Evolutionary conservation across 495 filamentous ascomycete species (phyloP).

Genomic region (Mycothermus thermophilus): DNA sequence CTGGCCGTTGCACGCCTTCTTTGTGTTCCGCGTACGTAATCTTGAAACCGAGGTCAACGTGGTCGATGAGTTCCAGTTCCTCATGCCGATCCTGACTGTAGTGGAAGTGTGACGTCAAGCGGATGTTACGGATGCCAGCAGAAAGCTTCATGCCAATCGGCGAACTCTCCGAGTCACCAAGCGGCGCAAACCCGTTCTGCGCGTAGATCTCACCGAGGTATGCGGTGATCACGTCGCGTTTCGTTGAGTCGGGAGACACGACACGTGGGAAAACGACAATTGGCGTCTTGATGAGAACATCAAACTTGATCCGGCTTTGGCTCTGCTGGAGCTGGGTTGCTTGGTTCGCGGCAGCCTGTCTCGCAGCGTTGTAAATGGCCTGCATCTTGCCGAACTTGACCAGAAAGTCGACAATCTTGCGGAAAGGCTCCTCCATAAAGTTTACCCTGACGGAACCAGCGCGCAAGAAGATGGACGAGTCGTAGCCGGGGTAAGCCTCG

Average conservation of each 20-base stretch:
- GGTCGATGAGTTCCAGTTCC: slow-evolving; percentile 89
- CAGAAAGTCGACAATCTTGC: slow-evolving; percentile 93
- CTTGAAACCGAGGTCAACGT: slow-evolving; percentile 84
- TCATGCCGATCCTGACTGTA: slow-evolving; percentile 59
- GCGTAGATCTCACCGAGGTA: slow-evolving; percentile 95
- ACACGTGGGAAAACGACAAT: slow-evolving; percentile 84
- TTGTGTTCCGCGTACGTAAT: slow-evolving; percentile 83
- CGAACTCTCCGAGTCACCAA: slow-evolving; percentile 56
- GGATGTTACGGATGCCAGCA: slow-evolving; percentile 82
- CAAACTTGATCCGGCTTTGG: slow-evolving; percentile 80
- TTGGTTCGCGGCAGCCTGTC: slow-evolving; percentile 88
- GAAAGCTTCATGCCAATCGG: slow-evolving; percentile 77
- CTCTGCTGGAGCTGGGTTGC: slow-evolving; percentile 85
- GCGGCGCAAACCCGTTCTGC: slow-evolving; percentile 74
- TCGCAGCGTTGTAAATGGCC: slow-evolving; percentile 92
- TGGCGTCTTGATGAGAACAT: slow-evolving; percentile 82
- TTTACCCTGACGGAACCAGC: slow-evolving; percentile 93
- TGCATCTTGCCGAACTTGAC: slow-evolving; percentile 99
- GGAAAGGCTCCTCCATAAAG: slow-evolving; percentile 90
- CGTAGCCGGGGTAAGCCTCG: slow-evolving; percentile 79
- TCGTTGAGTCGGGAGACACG: slow-evolving; percentile 41
- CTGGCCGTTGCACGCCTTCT: slow-evolving; percentile 61
- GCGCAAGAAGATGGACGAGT: slow-evolving; percentile 74
- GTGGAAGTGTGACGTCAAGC: slow-evolving; percentile 79
- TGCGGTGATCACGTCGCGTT: slow-evolving; percentile 73